Conservation (phyloP, 495 filamentous ascomycete genomes). For the Darksidea phi region DNA sequence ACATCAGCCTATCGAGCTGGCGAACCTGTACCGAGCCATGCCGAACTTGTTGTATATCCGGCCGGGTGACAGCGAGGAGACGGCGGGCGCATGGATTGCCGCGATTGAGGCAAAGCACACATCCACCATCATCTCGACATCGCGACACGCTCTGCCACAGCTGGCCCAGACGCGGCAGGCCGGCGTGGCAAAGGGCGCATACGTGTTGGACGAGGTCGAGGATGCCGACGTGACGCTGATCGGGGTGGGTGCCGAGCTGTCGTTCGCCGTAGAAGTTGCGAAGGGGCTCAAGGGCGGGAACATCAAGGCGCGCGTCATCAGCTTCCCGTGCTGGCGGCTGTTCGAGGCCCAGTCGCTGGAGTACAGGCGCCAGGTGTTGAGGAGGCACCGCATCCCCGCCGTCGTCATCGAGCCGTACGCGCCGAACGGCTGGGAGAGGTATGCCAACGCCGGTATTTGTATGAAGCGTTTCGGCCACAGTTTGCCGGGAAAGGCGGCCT, state of each 20-base stretch:
- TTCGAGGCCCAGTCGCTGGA: slow-evolving; percentile 53
- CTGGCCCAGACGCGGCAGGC: slow-evolving; percentile 45
- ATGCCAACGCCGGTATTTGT: slow-evolving; percentile 54
- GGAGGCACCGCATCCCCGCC: slow-evolving; percentile 43
- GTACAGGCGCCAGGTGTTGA: slow-evolving; percentile 50
- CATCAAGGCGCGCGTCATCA: slow-evolving; percentile 52
- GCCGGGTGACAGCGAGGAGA: slow-evolving; percentile 57
- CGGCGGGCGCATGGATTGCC: slow-evolving; percentile 52
- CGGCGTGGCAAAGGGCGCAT: slow-evolving; percentile 48
- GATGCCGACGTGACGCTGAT: slow-evolving; percentile 51
- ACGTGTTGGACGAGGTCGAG: slow-evolving; percentile 49
- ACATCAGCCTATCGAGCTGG: slow-evolving; percentile 61
- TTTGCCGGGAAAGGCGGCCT: slow-evolving; percentile 53
- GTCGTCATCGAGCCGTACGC: slow-evolving; percentile 58
- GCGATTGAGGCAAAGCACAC: slow-evolving; percentile 51
- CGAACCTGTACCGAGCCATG: slow-evolving; percentile 59
- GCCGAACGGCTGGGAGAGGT: slow-evolving; percentile 59
- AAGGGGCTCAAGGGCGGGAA: slow-evolving; percentile 38
- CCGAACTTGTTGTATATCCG: slow-evolving; percentile 61
- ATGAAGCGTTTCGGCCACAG: slow-evolving; percentile 52
- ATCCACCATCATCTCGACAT: slow-evolving; percentile 51
- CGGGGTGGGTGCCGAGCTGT: slow-evolving; percentile 51
- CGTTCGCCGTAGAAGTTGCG: slow-evolving; percentile 48
- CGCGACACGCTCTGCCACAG: slow-evolving; percentile 50
- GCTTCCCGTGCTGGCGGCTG: slow-evolving; percentile 55